A percentile compares a stretch with the other conserved stretches of the same genome.
Conservation (phyloP, 2,329 filamentous ascomycete species). For the Alternaria brassicae region DNA sequence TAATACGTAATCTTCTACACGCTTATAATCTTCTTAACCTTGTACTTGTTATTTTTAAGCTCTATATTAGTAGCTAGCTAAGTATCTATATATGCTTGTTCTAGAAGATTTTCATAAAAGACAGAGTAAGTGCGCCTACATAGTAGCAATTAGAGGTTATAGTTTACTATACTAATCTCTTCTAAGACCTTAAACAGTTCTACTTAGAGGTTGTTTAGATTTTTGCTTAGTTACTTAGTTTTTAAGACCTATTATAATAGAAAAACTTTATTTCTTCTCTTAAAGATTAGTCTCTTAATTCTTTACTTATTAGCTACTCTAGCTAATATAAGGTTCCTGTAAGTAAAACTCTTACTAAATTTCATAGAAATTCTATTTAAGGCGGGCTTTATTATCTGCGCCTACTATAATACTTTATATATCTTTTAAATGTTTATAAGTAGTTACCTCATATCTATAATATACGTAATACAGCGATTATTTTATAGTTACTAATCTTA, state of each 20-base stretch:
- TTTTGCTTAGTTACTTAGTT: neutral
- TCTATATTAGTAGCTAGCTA: neutral
- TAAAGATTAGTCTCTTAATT: no score
- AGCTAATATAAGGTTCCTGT: neutral
- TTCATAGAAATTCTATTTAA: neutral
- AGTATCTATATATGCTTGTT: neutral
- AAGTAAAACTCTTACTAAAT: neutral
- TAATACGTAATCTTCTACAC: neutral
- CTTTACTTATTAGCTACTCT: no score
- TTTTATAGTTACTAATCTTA: no score
- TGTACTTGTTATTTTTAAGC: neutral
- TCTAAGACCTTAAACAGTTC: neutral
- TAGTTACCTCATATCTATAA: neutral
- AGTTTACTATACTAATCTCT: neutral
- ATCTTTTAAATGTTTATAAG: neutral
- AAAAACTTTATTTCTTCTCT: neutral
- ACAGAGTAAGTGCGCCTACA: neutral
- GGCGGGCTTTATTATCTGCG: neutral
- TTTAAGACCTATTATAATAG: neutral
- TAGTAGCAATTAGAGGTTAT: neutral
- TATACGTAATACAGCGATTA: no score
- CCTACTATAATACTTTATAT: no score
- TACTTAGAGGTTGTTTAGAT: neutral
- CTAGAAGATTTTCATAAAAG: conserved; percentile 3
- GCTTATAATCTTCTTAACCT: neutral